Evolutionary conservation across 306 rosid species (phyloP), one percentile per base, ranked within the genome.

Genomic region (Chamaecrista fasciculata): DNA sequence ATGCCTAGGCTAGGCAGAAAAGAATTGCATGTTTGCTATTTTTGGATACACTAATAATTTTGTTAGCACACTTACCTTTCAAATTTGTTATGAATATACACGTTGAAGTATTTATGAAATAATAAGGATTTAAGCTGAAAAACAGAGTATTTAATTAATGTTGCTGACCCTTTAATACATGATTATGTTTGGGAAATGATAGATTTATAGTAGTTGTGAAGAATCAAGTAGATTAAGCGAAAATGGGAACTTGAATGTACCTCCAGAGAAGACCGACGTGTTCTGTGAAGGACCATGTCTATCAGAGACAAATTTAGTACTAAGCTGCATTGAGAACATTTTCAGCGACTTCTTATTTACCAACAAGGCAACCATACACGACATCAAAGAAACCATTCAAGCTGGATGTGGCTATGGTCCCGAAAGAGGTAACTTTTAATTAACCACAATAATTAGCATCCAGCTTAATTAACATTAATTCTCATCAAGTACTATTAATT

Each of bases 391-490:
- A 14, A 93, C 92, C 0, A n/a, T 93, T 67, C 51, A 69, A 2
- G 85, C 92, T 42, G 98, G 72, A 28, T 93, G 98, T 79, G 94
- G 94, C 9, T 79, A 80, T 58, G 97, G 98, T 28, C 82, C 88
- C 1, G 79, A 86, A 59, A 85, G 98, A 90, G 98, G 98, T 86
- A 33, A 18, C 25, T 0, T 59, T 36, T 36, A 1, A 3, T 4
- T n/a, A 4, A 11, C 0, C 5, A 12, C 12, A 43, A 1, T 33
- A 33, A 37, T 37, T 8, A 7, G 14, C 16, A 43, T 34, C 1
- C 8, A 36, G 3, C 5, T 36, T 36, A 2, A n/a, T n/a, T n/a
- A n/a, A n/a, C n/a, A n/a, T n/a, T n/a, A n/a, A n/a, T n/a, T n/a
- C n/a, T n/a, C n/a, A n/a, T n/a, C n/a, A n/a, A n/a, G n/a, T n/a